Conservation (phyloP, 2,329 filamentous ascomycete species). For the Claviceps sp. region DNA sequence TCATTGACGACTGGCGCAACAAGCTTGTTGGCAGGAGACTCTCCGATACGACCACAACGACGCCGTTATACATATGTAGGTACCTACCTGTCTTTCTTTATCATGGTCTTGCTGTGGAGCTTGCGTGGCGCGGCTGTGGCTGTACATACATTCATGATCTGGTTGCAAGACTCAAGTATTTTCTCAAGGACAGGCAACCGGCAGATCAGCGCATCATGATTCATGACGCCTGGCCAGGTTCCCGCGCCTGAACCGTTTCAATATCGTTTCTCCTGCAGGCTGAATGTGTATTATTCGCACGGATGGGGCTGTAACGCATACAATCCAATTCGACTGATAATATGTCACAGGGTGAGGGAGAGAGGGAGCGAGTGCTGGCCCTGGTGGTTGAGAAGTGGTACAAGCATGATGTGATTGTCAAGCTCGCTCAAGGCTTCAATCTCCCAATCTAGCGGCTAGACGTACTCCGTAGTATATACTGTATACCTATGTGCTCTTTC, state of each 20-base stretch:
- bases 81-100: background rate
- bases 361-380: too few relatives aligned
- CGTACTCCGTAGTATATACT: too few relatives aligned
- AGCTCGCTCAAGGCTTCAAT: too few relatives aligned
- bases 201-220: constrained; percentile 41
- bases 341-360: too few relatives aligned
- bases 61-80: constrained; percentile 32
- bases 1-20: constrained; percentile 39
- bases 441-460: too few relatives aligned
- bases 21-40: constrained; percentile 53
- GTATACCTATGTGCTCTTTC: too few relatives aligned
- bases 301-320: constrained; percentile 37
- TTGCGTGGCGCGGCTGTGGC: too few relatives aligned
- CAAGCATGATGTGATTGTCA: too few relatives aligned
- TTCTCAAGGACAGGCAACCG: constrained; percentile 47
- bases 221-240: constrained; percentile 43
- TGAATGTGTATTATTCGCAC: constrained; percentile 41
- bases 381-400: too few relatives aligned
- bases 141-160: too few relatives aligned
- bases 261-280: constrained; percentile 38
- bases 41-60: constrained; percentile 35
- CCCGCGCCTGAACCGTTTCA: constrained; percentile 29
- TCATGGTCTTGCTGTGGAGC: too few relatives aligned
- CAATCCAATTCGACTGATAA: too few relatives aligned
- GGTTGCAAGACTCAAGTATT: constrained; percentile 13